Base-by-base conservation (phyloP, 2,329 filamentous ascomycete species). In the Aspergillus quadrilineatus region DNA sequence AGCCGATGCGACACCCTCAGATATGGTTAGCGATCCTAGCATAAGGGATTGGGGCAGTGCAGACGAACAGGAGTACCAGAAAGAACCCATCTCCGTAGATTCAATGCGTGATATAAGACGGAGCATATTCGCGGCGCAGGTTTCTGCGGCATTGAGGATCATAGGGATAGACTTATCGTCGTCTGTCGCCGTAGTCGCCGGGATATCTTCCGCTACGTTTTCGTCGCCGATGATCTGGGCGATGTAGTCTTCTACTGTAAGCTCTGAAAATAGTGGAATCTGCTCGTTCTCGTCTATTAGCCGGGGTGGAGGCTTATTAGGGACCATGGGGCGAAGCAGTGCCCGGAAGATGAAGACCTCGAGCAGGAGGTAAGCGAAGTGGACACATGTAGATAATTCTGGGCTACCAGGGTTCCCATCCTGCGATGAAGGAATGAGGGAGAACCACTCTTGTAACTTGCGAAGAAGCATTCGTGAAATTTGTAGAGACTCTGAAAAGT, bases 331-430 rank as follows among this genome's bases (percentile, higher is more conserved):
- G 12, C 67, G 68, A 14, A 74, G 61, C 45, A 74, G 64, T 0
- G 71, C 71, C 28, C 71, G 71, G 55, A 73, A 73, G 2, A 72
- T 63, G 37, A 67, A 71, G 4, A 74, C 58, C n/a, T 70, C 69
- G 1, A 72, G 63, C n/a, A 69, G 62, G n/a, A 73, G 58, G 47
- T 73, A 74, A 37, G 69, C 67, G 43, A 74, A 70, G 36, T 72
- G 71, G 6, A 73, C 65, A 4, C 30, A 42, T 9, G 45, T 49
- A 14, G 56, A 45, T 5, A 52, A 30, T 6, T 52, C 50, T 3
- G 41, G 50, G n/a, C 30, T 17, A n/a, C 10, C 14, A 12, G 41
- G 22, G 22, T 22, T 29, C 9, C 15, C 29, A 6, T 36, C 42
- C 17, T 52, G 39, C n/a, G 42, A 14, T 0, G 30, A 29, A 15